These are phyloP conservation scores for Eustoma russellianum DNA, from an alignment of 257 asterid species.

Conservation along the genomic window DNA sequence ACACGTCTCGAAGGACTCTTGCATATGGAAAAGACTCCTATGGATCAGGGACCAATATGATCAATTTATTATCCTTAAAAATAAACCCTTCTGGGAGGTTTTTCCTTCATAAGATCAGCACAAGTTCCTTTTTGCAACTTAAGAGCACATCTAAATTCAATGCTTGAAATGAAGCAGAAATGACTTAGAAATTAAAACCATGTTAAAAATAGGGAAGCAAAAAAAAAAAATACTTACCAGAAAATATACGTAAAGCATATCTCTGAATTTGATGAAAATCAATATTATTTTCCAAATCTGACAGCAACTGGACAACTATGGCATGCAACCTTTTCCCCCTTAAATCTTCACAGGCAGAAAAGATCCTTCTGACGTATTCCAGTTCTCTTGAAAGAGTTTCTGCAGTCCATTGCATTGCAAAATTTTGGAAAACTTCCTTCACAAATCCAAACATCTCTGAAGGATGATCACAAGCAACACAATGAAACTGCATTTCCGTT, in stretches of 20 bases:
- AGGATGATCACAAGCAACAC: constrained; percentile 93
- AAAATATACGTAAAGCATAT: constrained; percentile 50
- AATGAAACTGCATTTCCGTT: constrained; percentile 91
- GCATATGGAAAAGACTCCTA: too few species aligned
- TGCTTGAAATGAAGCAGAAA: too few species aligned
- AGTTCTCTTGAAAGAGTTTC: constrained; percentile 79
- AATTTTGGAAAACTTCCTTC: constrained; percentile 86
- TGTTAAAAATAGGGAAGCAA: not conserved
- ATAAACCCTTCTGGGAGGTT: too few species aligned
- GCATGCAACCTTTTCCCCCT: constrained; percentile 76
- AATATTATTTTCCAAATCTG: constrained; percentile 47
- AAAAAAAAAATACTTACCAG: constrained; percentile 34
- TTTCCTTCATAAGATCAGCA: too few species aligned
- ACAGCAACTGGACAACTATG: constrained; percentile 48
- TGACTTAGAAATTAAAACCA: too few species aligned
- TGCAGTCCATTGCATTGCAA: constrained; percentile 74
- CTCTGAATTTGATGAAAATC: constrained; percentile 57
- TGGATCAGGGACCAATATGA: too few species aligned
- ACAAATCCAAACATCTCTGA: constrained; percentile 99
- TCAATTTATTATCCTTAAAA: too few species aligned
- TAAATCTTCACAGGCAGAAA: constrained; percentile 59
- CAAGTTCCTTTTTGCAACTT: too few species aligned
- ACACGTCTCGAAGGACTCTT: too few species aligned
- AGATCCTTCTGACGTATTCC: constrained; percentile 66
- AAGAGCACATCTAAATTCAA: too few species aligned